Percentiles rank a stretch among this genome's conserved stretches.
phyloP scores from a whole-genome alignment of 2,329 filamentous ascomycete genomes.

The Fusarium floridanum region DNA sequence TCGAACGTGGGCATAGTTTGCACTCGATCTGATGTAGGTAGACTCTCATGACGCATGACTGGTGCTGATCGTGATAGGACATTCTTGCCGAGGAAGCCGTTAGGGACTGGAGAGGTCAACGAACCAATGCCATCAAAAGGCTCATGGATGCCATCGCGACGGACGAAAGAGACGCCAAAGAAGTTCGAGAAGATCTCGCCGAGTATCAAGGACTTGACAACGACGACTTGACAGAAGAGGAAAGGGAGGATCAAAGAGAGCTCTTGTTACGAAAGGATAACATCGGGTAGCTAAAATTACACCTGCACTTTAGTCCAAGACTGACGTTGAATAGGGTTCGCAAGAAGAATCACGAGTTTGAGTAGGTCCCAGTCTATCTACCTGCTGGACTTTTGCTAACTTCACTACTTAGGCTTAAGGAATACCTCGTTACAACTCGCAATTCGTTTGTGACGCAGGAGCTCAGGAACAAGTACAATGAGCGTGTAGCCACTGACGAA shows the following conservation, averaged over 20 bases:
- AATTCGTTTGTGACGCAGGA: slow-evolving; percentile 51
- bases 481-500: slow-evolving; percentile 34
- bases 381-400: not conserved
- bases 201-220: not conserved
- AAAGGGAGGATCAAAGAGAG: not conserved
- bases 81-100: slow-evolving; percentile 51
- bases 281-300: not conserved
- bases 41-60: accelerated
- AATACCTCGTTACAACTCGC: slow-evolving; percentile 53
- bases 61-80: slow-evolving; percentile 32
- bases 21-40: slow-evolving; percentile 56
- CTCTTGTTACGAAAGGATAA: not conserved
- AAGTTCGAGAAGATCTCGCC: slow-evolving; percentile 25
- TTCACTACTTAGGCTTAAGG: slow-evolving; percentile 43
- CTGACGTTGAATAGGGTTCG: slow-evolving; percentile 17
- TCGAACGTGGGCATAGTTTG: slow-evolving; percentile 60
- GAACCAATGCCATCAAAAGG: slow-evolving; percentile 29
- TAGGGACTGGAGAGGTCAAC: slow-evolving; percentile 48
- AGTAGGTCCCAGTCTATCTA: slow-evolving; percentile 37
- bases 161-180: slow-evolving; percentile 6
- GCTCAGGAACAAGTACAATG: slow-evolving; percentile 49
- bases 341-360: slow-evolving; percentile 32
- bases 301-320: accelerated
- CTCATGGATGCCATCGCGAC: slow-evolving; percentile 29
- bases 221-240: slow-evolving; percentile 22